Base-by-base conservation (phyloP, 2,329 filamentous ascomycete genomes). In the Dryadomyces sulphureus region DNA sequence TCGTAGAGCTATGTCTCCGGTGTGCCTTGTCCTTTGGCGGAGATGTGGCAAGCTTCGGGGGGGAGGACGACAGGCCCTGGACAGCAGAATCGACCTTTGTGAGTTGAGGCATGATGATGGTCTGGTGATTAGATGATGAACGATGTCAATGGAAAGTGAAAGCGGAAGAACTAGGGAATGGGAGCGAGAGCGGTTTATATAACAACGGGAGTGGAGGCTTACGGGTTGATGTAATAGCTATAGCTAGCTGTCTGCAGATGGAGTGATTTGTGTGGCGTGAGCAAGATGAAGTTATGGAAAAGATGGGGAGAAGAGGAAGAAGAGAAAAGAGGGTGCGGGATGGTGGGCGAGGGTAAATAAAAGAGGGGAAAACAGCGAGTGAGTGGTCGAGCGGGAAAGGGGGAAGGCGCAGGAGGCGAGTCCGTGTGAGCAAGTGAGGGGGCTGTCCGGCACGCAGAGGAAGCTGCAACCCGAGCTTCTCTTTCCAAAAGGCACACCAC, bases 71-170 rank as follows among this genome's bases (percentile, higher is more conserved):
- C 57, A 89, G 65, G 65, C 86, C 85, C 61, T 87, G 80, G 60
- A 93, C 79, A 69, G 86, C 87, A 50, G 89, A 94, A 67, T 95
- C 89, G 69, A 94, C 79, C 72, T 93, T 94, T 66, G 76, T 75
- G 62, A 94, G 77, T 58, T 81, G 75, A 63, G 69, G 59, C 61
- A 66, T 65, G 58, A 51, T 63, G 54, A 27, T 22, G 32, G 14
- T 20, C 27, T 11, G n/a, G 34, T 5, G 7, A 21, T 34, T 7
- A 36, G 34, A 21, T n/a, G n/a, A 22, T 32, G 27, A 21, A 21
- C 24, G 14, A 30, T 22, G 14, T 36, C 14, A 7, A 5, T 36
- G 34, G 34, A 36, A 7, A 36, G 34, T 12, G n/a, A 35, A 11
- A 27, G 25, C 11, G 11, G 25, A 27, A 7, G 11, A 44, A 8